phyloP scores from a whole-genome alignment of 2,329 filamentous ascomycete genomes.

The Amesomyces nigricolor region DNA sequence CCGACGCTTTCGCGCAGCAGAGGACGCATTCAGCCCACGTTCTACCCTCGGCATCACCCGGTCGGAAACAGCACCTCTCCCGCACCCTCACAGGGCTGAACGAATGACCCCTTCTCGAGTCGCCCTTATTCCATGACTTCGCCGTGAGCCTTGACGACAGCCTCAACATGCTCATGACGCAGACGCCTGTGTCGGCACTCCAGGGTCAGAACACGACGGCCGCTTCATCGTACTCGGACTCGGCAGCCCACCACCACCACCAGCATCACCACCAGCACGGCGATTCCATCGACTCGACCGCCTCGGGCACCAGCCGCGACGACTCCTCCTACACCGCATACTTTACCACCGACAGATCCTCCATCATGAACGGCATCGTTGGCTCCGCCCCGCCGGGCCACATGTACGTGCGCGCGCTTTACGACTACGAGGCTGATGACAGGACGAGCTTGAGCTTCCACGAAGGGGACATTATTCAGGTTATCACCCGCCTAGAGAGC shows the following conservation, averaged over 20 bases:
- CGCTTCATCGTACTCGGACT: conserved; percentile 28
- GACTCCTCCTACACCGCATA: conserved; percentile 21
- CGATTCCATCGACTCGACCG: conserved; percentile 29
- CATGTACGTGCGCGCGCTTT: conserved; percentile 91
- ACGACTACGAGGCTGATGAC: conserved; percentile 97
- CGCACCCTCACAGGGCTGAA: conserved; percentile 9
- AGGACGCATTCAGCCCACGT: background rate
- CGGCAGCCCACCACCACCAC: conserved; percentile 6
- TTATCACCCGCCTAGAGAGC: conserved; percentile 95
- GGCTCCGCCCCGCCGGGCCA: conserved; percentile 57
- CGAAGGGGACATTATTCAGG: conserved; percentile 95
- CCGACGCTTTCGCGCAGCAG: background rate
- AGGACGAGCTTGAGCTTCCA: conserved; percentile 94
- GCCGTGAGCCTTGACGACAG: conserved; percentile 18
- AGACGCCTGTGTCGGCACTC: conserved; percentile 42
- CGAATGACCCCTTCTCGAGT: conserved; percentile 8
- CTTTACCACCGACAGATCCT: conserved; percentile 23
- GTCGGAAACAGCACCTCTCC: background rate
- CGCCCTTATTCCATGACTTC: conserved; percentile 16
- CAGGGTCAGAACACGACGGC: conserved; percentile 37
- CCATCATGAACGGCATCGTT: conserved; percentile 55
- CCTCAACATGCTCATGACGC: conserved; percentile 50
- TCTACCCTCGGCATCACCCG: background rate
- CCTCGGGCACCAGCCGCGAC: conserved; percentile 32
- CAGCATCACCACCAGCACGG: conserved; percentile 5